These are phyloP conservation scores for Syncephalastrum racemosum DNA, from an alignment of 371 early-diverging fungal species.

Conservation along the genomic window DNA sequence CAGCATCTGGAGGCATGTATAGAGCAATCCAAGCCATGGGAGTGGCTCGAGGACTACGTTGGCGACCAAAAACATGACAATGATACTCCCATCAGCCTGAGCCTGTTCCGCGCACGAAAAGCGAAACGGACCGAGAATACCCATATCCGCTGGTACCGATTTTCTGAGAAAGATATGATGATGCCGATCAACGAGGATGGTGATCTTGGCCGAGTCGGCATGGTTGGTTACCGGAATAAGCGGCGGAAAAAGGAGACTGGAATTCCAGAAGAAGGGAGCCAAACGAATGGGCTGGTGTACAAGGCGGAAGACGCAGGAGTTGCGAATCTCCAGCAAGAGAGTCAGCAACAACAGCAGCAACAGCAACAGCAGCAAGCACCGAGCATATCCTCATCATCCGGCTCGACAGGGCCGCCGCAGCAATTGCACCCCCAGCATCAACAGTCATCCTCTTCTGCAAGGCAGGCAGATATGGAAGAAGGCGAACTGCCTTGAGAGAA, in stretches of 20 bases:
- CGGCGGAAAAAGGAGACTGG: conserved; percentile 3
- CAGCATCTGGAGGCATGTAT: conserved; percentile 36
- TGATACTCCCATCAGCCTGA: conserved; percentile 44
- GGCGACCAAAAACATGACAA: conserved; percentile 44
- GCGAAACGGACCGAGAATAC: conserved; percentile 34
- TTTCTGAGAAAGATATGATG: conserved; percentile 26
- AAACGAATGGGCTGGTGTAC: not conserved
- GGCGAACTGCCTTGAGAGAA: conserved; percentile 18
- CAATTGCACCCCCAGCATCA: not conserved
- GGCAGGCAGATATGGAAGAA: conserved; percentile 19
- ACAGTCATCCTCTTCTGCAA: not conserved
- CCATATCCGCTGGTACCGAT: conserved; percentile 45
- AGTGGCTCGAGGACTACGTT: conserved; percentile 64
- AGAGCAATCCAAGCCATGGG: conserved; percentile 62
- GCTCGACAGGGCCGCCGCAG: not conserved
- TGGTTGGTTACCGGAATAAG: conserved; percentile 8
- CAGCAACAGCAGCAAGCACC: not conserved
- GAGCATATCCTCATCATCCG: not conserved
- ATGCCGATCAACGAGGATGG: conserved; percentile 7
- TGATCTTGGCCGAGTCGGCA: conserved; percentile 9
- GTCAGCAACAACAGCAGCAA: not conserved
- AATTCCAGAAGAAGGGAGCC: not conserved
- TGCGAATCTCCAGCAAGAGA: not conserved
- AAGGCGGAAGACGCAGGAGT: conserved; percentile 1
- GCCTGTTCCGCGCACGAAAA: conserved; percentile 39